Evolutionary conservation across 2,329 filamentous ascomycete species (phyloP).

Genomic region (Venturia aucupariae): DNA sequence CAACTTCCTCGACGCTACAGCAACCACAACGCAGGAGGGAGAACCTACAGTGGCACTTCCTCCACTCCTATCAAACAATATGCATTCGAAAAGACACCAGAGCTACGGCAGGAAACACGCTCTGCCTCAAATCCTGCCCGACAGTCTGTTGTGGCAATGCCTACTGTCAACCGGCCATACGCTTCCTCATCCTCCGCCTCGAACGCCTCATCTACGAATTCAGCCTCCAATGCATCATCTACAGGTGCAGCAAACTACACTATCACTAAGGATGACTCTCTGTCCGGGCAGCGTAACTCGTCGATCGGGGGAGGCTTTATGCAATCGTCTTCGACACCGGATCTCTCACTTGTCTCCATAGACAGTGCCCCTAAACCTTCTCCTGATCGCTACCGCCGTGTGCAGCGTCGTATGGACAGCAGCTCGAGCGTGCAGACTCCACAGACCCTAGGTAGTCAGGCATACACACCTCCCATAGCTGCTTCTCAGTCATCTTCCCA

Average conservation of each 20-base stretch:
- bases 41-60: constrained; percentile 33
- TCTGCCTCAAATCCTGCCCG: constrained; percentile 40
- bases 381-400: constrained; percentile 76
- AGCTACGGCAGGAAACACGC: constrained; percentile 47
- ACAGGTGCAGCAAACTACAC: constrained; percentile 22
- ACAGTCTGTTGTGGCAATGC: constrained; percentile 17
- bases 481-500: not conserved
- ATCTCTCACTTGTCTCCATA: constrained; percentile 45
- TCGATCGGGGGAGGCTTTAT: constrained; percentile 27
- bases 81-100: constrained; percentile 43
- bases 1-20: constrained; percentile 3
- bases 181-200: constrained; percentile 34
- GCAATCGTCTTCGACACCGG: constrained; percentile 42
- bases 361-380: constrained; percentile 56
- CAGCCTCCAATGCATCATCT: constrained; percentile 40
- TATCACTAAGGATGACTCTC: constrained; percentile 41
- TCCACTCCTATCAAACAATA: constrained; percentile 40
- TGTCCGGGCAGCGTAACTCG: constrained; percentile 33
- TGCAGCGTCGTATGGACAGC: constrained; percentile 47
- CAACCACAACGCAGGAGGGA: constrained; percentile 22
- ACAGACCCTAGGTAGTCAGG: not conserved
- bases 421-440: constrained; percentile 24
- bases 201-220: constrained; percentile 37
- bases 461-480: not conserved
- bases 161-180: constrained; percentile 19